Evolutionary conservation across 352 stramenopile species (phyloP), one percentile per base, ranked within the genome.

Genomic region (Phytophthora hybrid): DNA sequence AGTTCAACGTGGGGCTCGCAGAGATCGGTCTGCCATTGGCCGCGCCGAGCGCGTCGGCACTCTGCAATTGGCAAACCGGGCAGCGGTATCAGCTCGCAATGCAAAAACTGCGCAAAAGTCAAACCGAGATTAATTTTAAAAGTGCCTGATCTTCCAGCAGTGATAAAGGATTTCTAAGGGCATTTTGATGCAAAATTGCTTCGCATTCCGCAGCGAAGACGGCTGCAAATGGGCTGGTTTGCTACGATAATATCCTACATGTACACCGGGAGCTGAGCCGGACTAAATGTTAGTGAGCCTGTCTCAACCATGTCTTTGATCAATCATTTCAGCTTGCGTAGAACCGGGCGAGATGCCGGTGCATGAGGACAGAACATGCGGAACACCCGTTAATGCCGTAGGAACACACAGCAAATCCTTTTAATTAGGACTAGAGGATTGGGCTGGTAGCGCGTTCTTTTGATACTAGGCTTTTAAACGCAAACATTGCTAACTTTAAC

Each of bases 121-220:
- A 63, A 34, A 37, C 57, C 34, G 9, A 56, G 57, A 72, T 72
- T 72, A 71, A 71, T 31, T 31, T 31, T 31, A 44, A 44, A 19
- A 23, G n/a, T 19, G 46, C 16, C 46, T 16, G 46, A 13, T 19
- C 46, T 14, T 31, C 52, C 11, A 16, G 44, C 44, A 29, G 19
- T 63, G 41, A 61, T 55, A 51, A 23, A 51, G 11, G 21, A 16
- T 19, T 14, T 3, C 4, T 54, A 39, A 6, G 39, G 5, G 16
- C 46, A 44, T 44, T 6, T 3, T 1, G 1, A 16, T 44, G 37
- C 37, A 44, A 31, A 18, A 16, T 44, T 44, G 37, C 37, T 51
- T 16, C 4, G 4, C 41, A 51, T 51, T 51, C 16, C 18, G 16
- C 41, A 23, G 41, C 16, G 41, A 21, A 51, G 4, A 18, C 14